Evolutionary conservation across 169 alveolate species (phyloP).

Genomic region (Eimeria zaria): DNA sequence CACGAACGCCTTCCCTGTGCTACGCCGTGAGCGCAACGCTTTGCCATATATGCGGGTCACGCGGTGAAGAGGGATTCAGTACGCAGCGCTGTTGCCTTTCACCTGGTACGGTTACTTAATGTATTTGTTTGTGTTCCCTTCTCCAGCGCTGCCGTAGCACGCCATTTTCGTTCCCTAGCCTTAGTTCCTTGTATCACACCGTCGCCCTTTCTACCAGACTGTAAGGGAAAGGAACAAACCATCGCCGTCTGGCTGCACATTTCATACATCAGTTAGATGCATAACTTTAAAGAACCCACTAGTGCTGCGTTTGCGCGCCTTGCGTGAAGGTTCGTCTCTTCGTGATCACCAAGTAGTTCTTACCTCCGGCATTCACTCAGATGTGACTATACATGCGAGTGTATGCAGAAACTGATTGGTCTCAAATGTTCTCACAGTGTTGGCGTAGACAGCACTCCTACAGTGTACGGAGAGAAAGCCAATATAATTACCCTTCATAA

Average conservation of each 20-base stretch:
- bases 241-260: neutral
- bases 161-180: neutral
- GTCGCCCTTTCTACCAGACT: neutral
- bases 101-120: neutral
- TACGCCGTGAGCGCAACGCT: neutral
- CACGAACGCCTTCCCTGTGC: neutral
- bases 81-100: neutral
- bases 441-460: neutral
- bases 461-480: neutral
- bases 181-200: neutral
- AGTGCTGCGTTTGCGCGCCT: neutral
- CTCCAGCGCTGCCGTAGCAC: neutral
- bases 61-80: too few relatives aligned
- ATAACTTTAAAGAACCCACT: neutral
- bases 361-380: neutral
- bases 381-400: neutral
- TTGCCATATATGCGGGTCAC: neutral
- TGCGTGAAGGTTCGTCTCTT: neutral
- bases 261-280: neutral
- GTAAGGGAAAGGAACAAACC: neutral
- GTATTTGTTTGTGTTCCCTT: neutral
- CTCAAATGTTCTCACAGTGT: neutral
- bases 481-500: neutral
- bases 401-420: neutral
- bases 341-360: neutral